Base-by-base conservation (phyloP, 495 filamentous ascomycete genomes). In the Aspergillus hancockii region DNA sequence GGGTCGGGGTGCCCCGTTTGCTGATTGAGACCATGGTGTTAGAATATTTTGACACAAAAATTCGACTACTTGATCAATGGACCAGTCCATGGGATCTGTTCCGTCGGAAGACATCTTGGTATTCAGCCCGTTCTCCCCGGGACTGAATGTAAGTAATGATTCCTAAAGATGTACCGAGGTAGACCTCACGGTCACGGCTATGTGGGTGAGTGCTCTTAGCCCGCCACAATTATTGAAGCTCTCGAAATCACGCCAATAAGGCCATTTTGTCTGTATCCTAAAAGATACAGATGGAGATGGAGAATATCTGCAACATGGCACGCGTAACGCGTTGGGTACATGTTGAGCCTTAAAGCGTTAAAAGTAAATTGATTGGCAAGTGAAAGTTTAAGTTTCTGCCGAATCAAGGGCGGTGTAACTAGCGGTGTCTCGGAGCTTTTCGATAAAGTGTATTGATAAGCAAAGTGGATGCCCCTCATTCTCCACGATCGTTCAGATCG, bases 51-150 rank as follows among this genome's bases (percentile, higher is more conserved):
- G 75, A 71, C 89, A 91, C 5, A 93, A 70, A 53, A 87, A 86
- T 13, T 70, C 67, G 0, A 90, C 81, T 2, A 92, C 81, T 34
- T 84, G 77, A 21, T 90, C 86, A 22, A 87, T 75, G 22, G 75
- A 75, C 90, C 90, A 93, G 60, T 83, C 69, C 60, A 84, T 83
- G 0, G 90, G 90, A 61, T 92, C 90, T 38, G 72, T 31, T 8
- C 18, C 32, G 14, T 43, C n/a, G 0, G 54, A 4, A 13, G 62
- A 28, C 67, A 72, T 71, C 21, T 47, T 38, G 50, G 4, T 23
- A 21, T 21, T 23, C 18, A 53, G 50, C 19, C 14, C 19, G 23
- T 30, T 7, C 22, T 16, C 7, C 22, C 4, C 12, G 22, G 18
- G 8, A 23, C 6, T 54, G 9, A 54, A 21, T 21, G 9, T 22